phyloP scores from a whole-genome alignment of 2,329 filamentous ascomycete genomes.

The Xylariaceae sp. region DNA sequence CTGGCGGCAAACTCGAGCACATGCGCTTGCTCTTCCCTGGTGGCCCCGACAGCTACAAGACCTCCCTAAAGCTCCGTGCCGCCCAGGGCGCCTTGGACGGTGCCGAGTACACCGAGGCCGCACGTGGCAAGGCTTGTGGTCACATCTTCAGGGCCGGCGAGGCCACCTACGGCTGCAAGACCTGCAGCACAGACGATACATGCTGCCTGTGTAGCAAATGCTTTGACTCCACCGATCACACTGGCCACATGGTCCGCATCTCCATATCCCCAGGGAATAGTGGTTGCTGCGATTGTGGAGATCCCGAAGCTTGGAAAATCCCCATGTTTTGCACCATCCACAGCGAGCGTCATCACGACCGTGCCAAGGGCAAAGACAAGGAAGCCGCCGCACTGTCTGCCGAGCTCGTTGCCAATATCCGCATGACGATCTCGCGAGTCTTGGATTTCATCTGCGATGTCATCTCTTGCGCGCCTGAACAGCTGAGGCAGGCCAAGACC shows the following conservation, averaged over 20 bases:
- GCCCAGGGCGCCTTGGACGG: constrained; percentile 92
- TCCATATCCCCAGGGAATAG: constrained; percentile 85
- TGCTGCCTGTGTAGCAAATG: constrained; percentile 92
- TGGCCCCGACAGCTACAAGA: constrained; percentile 59
- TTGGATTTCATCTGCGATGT: constrained; percentile 98
- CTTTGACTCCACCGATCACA: constrained; percentile 93
- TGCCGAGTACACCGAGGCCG: constrained; percentile 89
- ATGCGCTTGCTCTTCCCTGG: constrained; percentile 79
- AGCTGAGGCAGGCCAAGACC: constrained; percentile 82
- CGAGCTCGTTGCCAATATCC: constrained; percentile 73
- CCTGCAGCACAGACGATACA: constrained; percentile 90
- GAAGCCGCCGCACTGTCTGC: constrained; percentile 61
- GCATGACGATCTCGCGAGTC: constrained; percentile 79
- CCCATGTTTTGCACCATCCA: constrained; percentile 94
- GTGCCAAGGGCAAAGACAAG: constrained; percentile 60
- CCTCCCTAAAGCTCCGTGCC: constrained; percentile 72
- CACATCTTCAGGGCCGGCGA: constrained; percentile 97
- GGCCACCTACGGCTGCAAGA: constrained; percentile 90
- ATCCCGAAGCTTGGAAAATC: constrained; percentile 87
- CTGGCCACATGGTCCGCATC: constrained; percentile 87
- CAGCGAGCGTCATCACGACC: constrained; percentile 56
- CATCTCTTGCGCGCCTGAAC: constrained; percentile 95
- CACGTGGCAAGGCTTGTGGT: constrained; percentile 88
- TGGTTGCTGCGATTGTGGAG: constrained; percentile 96
- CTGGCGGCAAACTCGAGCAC: constrained; percentile 70